Evolutionary conservation across 2,329 filamentous ascomycete species (phyloP), one percentile per base, ranked within the genome.

Genomic region (Neurospora sp.): DNA sequence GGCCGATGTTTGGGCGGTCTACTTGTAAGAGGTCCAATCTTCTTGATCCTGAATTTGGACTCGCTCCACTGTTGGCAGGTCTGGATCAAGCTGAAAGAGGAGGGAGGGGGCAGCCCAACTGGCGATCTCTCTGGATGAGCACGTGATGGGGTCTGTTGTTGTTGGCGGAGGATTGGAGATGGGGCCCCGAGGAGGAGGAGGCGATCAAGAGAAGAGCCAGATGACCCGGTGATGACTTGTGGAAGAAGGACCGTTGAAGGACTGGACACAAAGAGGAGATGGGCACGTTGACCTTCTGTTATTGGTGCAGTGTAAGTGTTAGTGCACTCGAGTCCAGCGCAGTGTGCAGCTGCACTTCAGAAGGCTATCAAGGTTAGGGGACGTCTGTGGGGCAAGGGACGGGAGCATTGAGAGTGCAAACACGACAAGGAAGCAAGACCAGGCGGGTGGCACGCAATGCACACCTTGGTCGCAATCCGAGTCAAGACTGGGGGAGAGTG

Each of bases 401-500:
- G 23, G 23, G 36, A 69, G 33, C 38, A 58, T 42, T 52, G 66
- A 39, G 52, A 40, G 67, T 58, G 67, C 38, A 39, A 11, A 39
- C 38, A 39, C 11, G 38, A 42, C 40, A 7, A 7, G 40, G 40
- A 42, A 28, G 67, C 67, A 39, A 68, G 67, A n/a, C 38, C 38
- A 5, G 39, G 15, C 40, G 15, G 17, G 11, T 28, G 70, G 73
- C 73, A 75, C 75, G 75, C 74, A 76, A 77, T 77, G 72, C 67
- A 66, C 68, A 69, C 66, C 33, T 42, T 66, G 67, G 69, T 76
- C 75, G 74, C 74, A 74, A 76, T 75, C 33, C 43, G 43, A 33
- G 70, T 36, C 46, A 19, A 28, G 38, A 68, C 40, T 52, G 70
- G 38, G 36, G 62, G 68, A 66, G 58, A 33, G 67, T 67, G 38